Evolutionary conservation across 768 basidiomycete genomes (phyloP).

Genomic region (Omphalotus guepiniiformis): DNA sequence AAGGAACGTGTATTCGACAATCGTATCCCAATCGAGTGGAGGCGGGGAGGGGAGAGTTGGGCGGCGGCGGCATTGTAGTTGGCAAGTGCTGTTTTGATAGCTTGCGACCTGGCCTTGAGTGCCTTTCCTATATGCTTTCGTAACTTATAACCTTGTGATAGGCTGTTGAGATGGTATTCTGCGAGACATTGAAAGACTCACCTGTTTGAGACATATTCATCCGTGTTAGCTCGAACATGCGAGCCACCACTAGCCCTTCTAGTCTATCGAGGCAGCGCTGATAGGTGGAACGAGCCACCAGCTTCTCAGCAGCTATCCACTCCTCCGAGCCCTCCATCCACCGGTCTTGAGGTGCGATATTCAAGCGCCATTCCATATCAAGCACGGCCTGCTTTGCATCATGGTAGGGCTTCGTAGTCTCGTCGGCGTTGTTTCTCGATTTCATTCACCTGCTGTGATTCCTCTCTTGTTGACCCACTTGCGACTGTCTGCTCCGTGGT

Average conservation of each 20-base stretch:
- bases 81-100: constrained; percentile 12
- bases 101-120: constrained; percentile 9
- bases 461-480: too few species aligned
- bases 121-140: constrained; percentile 14
- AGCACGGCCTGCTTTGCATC: constrained; percentile 6
- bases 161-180: not conserved
- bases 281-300: constrained; percentile 10
- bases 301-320: constrained; percentile 12
- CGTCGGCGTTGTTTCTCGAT: not conserved
- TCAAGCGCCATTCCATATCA: too few species aligned
- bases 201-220: constrained; percentile 15
- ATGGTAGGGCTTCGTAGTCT: not conserved
- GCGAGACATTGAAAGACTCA: constrained; percentile 1
- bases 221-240: constrained; percentile 17
- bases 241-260: constrained; percentile 14
- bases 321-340: constrained; percentile 14
- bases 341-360: too few species aligned
- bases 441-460: not conserved
- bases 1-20: constrained; percentile 15
- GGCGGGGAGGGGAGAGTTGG: constrained; percentile 5
- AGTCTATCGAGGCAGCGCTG: constrained; percentile 15
- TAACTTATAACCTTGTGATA: constrained; percentile 14
- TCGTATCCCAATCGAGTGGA: constrained; percentile 11
- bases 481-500: not conserved
- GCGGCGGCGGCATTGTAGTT: constrained; percentile 12